These are phyloP conservation scores for Acephala macrosclerotiorum DNA, from an alignment of 2,329 filamentous ascomycete species.

Conservation along the genomic window DNA sequence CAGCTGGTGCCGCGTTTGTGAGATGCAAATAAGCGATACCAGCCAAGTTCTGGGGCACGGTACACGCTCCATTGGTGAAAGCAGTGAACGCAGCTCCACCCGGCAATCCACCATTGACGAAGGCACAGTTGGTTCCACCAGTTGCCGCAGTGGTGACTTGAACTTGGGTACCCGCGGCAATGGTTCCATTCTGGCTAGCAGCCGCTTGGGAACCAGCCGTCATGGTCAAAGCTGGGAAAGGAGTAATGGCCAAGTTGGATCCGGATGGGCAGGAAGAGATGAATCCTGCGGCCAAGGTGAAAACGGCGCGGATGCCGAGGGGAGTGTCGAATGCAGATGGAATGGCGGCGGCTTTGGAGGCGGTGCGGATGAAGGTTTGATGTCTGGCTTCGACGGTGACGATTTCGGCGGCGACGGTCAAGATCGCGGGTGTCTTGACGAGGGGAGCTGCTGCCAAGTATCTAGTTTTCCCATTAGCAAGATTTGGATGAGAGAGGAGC, in stretches of 20 bases:
- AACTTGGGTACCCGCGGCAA: conserved; percentile 52
- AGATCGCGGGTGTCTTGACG: conserved; percentile 63
- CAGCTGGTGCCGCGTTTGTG: conserved; percentile 59
- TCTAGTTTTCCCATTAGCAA: conserved; percentile 30
- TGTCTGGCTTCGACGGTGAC: conserved; percentile 77
- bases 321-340: conserved; percentile 75
- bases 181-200: conserved; percentile 49
- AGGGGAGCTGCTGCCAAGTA: conserved; percentile 74
- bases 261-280: conserved; percentile 73
- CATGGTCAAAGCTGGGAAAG: conserved; percentile 67
- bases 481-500: too few species aligned
- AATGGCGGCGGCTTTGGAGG: conserved; percentile 63
- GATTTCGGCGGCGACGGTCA: conserved; percentile 73
- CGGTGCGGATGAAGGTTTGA: conserved; percentile 74
- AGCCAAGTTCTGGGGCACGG: conserved; percentile 65
- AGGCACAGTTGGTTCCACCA: conserved; percentile 68
- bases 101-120: conserved; percentile 65
- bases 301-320: conserved; percentile 72
- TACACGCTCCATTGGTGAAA: conserved; percentile 63
- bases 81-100: conserved; percentile 67
- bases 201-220: conserved; percentile 50
- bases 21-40: conserved; percentile 74
- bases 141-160: conserved; percentile 59
- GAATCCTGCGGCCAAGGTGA: conserved; percentile 77
- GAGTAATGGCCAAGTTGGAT: conserved; percentile 67